phyloP scores from a whole-genome alignment of 345 rosid species.

The Toxicodendron radicans region DNA sequence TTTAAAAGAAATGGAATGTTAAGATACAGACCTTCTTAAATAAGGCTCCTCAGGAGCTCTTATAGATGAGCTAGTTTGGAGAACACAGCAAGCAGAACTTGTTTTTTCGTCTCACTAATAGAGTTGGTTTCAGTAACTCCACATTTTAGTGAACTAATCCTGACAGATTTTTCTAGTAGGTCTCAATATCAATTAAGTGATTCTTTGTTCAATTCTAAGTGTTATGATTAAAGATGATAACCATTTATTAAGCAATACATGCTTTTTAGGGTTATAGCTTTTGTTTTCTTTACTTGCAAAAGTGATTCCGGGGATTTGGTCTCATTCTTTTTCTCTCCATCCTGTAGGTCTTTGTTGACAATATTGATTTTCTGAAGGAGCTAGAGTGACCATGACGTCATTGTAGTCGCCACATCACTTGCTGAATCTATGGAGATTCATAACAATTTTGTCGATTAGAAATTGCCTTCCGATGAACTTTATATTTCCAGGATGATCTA shows the following conservation, averaged over 20 bases:
- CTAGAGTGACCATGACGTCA: slow-evolving; percentile 29
- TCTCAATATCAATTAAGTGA: neutral
- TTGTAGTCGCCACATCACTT: slow-evolving; percentile 2
- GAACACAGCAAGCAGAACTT: neutral
- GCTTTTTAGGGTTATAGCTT: neutral
- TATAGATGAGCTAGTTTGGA: neutral
- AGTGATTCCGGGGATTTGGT: neutral
- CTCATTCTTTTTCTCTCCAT: neutral
- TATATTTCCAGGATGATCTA: neutral
- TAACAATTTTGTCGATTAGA: slow-evolving; percentile 13
- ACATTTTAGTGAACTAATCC: neutral
- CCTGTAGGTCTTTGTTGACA: slow-evolving; percentile 42
- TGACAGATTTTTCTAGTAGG: neutral
- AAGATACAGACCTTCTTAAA: neutral
- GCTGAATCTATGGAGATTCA: slow-evolving; percentile 9
- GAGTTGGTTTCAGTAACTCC: neutral
- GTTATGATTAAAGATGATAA: neutral
- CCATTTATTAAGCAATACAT: neutral
- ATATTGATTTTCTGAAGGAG: slow-evolving; percentile 34
- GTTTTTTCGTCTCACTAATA: neutral
- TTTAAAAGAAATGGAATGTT: neutral
- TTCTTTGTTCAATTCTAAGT: no score
- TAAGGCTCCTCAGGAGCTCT: neutral
- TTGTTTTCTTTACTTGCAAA: neutral
- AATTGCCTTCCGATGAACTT: slow-evolving; percentile 9